Evolutionary conservation across 345 rosid genomes (phyloP).

Genomic region (Anacardium occidentale): DNA sequence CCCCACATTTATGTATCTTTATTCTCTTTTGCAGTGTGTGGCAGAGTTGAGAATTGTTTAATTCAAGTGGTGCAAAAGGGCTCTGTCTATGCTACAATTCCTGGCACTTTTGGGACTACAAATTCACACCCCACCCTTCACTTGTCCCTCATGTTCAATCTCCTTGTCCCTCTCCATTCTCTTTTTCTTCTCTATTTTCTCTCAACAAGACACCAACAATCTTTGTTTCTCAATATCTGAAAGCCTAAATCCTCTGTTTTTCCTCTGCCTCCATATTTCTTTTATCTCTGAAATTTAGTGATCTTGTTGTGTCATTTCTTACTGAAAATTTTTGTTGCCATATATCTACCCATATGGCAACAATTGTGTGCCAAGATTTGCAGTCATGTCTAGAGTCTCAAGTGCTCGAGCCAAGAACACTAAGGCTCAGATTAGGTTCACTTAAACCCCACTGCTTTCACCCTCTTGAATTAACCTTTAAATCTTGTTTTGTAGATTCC

Average conservation of each 20-base stretch:
- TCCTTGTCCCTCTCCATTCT: constrained; percentile 10
- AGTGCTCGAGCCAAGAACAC: constrained; percentile 49
- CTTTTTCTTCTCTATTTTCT: not conserved
- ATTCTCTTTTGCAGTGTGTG: constrained; percentile 32
- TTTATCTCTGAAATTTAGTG: constrained; percentile 5
- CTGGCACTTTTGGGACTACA: constrained; percentile 47
- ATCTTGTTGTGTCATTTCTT: not conserved
- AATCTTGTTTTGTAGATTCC: constrained; percentile 34
- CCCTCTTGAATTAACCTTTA: constrained; percentile 39
- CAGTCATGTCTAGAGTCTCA: constrained; percentile 60
- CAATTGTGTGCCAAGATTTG: constrained; percentile 59
- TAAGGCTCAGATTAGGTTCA: constrained; percentile 60
- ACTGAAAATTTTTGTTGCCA: not conserved
- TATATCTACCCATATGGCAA: constrained; percentile 46
- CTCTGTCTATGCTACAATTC: constrained; percentile 3
- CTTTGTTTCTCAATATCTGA: constrained; percentile 5
- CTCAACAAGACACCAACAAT: not conserved
- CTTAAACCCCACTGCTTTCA: constrained; percentile 36
- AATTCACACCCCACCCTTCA: constrained; percentile 40
- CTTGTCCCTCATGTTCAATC: constrained; percentile 33
- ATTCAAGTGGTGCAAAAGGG: constrained; percentile 43
- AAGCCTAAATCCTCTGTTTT: constrained; percentile 23
- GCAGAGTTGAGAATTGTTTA: constrained; percentile 32
- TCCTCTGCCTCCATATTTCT: constrained; percentile 17
- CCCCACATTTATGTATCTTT: constrained; percentile 19